Evolutionary conservation across 2,329 filamentous ascomycete species (phyloP).

Genomic region (Alternaria arborescens): DNA sequence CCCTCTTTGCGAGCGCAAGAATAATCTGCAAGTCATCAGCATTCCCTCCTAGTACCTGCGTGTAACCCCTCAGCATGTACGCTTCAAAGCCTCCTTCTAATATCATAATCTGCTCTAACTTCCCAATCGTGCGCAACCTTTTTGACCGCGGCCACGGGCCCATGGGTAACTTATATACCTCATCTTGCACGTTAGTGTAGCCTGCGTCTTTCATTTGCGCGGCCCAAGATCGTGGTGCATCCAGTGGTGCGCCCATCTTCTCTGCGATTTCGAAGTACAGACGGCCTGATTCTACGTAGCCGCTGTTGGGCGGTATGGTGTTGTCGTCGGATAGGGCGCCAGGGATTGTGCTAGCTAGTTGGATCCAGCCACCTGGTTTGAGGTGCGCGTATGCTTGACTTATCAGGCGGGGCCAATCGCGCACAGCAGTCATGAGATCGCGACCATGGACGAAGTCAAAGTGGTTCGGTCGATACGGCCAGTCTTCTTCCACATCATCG

Average conservation of each 20-base stretch:
- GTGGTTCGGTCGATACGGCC: slow-evolving; percentile 42
- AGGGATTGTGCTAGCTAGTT: slow-evolving; percentile 37
- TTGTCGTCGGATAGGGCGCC: slow-evolving; percentile 29
- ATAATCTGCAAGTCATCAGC: slow-evolving; percentile 30
- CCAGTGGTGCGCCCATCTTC: slow-evolving; percentile 46
- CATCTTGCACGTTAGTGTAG: slow-evolving; percentile 55
- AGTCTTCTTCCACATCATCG: slow-evolving; percentile 51
- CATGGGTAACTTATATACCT: slow-evolving; percentile 38
- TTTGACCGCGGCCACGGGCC: slow-evolving; percentile 41
- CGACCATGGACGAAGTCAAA: slow-evolving; percentile 46
- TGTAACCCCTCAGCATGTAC: slow-evolving; percentile 36
- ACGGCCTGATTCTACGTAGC: slow-evolving; percentile 29
- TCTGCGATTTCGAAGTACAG: slow-evolving; percentile 33
- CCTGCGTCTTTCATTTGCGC: slow-evolving; percentile 47
- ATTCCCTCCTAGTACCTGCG: slow-evolving; percentile 24
- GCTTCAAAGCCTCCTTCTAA: slow-evolving; percentile 34
- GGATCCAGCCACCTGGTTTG: slow-evolving; percentile 35
- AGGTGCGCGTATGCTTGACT: slow-evolving; percentile 39
- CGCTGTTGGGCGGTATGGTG: slow-evolving; percentile 30
- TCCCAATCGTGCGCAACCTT: slow-evolving; percentile 27
- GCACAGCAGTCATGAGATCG: slow-evolving; percentile 42
- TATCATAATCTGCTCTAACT: slow-evolving; percentile 36
- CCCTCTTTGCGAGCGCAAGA: slow-evolving; percentile 27
- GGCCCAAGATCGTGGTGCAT: slow-evolving; percentile 44
- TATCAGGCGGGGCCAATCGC: slow-evolving; percentile 43